Evolutionary conservation across 805 yeast genomes (phyloP), one percentile per base, ranked within the genome.

Genomic region (Saturnispora gosingensis): DNA sequence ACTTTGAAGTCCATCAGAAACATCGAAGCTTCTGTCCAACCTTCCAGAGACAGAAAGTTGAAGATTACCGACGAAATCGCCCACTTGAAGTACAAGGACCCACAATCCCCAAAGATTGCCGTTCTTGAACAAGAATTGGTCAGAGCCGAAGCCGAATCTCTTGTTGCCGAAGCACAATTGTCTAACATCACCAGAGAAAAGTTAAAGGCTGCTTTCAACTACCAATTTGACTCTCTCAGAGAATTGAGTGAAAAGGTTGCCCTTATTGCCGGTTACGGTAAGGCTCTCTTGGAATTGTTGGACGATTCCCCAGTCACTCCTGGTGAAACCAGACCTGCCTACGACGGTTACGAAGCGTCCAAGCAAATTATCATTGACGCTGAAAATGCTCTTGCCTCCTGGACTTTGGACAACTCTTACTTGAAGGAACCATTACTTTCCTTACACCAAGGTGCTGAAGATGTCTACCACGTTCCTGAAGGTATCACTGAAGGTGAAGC

Each of bases 261-360:
- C 49, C 77, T 93, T 62, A 91, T 91, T 74, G 97, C 98, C 62
- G 97, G 97, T 67, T 93, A 93, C 78, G 98, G 98, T 75, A 91
- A 91, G 78, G 97, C 97, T 44, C 75, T 91, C 60, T 79, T 93
- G 67, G 98, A 93, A 78, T 82, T 91, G 67, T 80, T 91, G 69
- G 98, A 91, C 70, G 98, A 91, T 72, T 74, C 93, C 59, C 96
- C 98, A 58, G 97, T 93, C 59, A 91, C 97, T 60, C 99, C 99
- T 58, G 99, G 99, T 77, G 98, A 91, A 78, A 84, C 96, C 59
- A 88, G 98, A 78, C 91, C 96, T 47, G 91, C 96, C 55, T 91
- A 93, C 73, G 98, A 93, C 67, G 98, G 98, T 60, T 91, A 89
- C 71, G 97, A 91, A 70, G 96, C 97, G 54, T 86, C 97, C 56